These are phyloP conservation scores for Aciculoconidium aculeatum DNA, from an alignment of 805 yeast species.

Conservation along the genomic window DNA sequence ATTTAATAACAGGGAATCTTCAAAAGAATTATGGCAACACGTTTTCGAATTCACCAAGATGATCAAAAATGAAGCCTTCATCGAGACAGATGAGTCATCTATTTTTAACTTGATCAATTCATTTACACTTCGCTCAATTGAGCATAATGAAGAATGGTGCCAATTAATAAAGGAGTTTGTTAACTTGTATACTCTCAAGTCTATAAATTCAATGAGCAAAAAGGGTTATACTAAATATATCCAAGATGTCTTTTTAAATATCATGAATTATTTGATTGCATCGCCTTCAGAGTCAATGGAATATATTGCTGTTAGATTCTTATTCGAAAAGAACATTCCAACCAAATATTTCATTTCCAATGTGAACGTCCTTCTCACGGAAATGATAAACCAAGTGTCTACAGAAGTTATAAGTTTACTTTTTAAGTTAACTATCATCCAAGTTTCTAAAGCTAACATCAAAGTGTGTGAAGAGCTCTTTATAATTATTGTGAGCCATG, in stretches of 20 bases:
- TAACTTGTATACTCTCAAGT: constrained; percentile 18
- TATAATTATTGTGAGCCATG: constrained; percentile 27
- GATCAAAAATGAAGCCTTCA: constrained; percentile 19
- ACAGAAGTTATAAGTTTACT: constrained; percentile 11
- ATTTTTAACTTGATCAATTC: constrained; percentile 20
- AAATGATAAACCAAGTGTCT: constrained; percentile 12
- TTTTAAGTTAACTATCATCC: constrained; percentile 24
- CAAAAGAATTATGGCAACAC: constrained; percentile 10
- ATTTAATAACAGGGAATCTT: constrained; percentile 5
- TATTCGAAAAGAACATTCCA: constrained; percentile 12
- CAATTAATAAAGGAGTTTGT: constrained; percentile 16
- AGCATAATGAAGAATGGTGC: constrained; percentile 18
- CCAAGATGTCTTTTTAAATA: constrained; percentile 10
- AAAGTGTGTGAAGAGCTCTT: constrained; percentile 44
- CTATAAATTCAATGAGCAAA: constrained; percentile 19
- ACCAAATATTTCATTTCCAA: constrained; percentile 20
- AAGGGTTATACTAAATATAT: constrained; percentile 24
- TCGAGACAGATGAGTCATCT: constrained; percentile 27
- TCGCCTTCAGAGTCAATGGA: not conserved
- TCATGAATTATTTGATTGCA: constrained; percentile 2
- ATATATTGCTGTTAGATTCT: constrained; percentile 6
- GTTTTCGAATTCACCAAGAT: constrained; percentile 15
- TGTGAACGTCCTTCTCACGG: constrained; percentile 20
- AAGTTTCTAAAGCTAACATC: constrained; percentile 19
- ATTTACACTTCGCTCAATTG: constrained; percentile 2